Evolutionary conservation across 306 rosid species (phyloP).

Genomic region (Spatholobus suberectus): DNA sequence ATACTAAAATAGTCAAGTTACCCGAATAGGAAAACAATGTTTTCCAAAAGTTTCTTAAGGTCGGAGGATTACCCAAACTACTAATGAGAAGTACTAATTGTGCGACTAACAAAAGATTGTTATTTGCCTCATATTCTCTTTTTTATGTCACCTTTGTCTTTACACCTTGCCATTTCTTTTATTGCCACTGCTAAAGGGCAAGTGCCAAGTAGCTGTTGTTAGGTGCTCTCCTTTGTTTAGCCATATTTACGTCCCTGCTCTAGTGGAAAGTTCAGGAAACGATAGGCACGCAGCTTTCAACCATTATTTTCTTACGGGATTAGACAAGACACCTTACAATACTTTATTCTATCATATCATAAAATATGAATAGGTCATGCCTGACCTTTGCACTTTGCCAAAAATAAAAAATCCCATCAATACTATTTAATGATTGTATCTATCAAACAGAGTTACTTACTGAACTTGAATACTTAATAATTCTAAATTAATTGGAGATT

Average conservation of each 20-base stretch:
- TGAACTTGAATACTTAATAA: background rate
- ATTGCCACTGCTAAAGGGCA: background rate
- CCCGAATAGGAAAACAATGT: slow-evolving; percentile 63
- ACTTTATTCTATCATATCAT: slow-evolving; percentile 28
- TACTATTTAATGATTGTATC: background rate
- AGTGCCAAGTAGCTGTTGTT: slow-evolving; percentile 42
- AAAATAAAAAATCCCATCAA: background rate
- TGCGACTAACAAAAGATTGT: slow-evolving; percentile 42
- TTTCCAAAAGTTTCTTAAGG: slow-evolving; percentile 61
- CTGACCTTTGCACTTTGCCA: background rate
- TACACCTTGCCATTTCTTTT: slow-evolving; percentile 15
- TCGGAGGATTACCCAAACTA: slow-evolving; percentile 55
- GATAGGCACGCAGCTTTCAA: background rate
- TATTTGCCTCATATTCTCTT: slow-evolving; percentile 2
- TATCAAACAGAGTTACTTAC: background rate
- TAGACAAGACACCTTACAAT: slow-evolving; percentile 25
- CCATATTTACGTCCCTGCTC: slow-evolving; percentile 4
- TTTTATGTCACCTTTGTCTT: slow-evolving; percentile 20
- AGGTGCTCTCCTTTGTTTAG: slow-evolving; percentile 9
- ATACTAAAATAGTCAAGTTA: slow-evolving; percentile 39
- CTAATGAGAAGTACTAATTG: slow-evolving; percentile 55
- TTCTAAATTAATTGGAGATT: background rate
- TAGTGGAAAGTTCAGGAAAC: slow-evolving; percentile 14
- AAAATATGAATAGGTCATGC: background rate
- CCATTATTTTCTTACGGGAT: slow-evolving; percentile 35